phyloP scores from a whole-genome alignment of 108 stramenopile species.

The Chaetoceros muelleri region DNA sequence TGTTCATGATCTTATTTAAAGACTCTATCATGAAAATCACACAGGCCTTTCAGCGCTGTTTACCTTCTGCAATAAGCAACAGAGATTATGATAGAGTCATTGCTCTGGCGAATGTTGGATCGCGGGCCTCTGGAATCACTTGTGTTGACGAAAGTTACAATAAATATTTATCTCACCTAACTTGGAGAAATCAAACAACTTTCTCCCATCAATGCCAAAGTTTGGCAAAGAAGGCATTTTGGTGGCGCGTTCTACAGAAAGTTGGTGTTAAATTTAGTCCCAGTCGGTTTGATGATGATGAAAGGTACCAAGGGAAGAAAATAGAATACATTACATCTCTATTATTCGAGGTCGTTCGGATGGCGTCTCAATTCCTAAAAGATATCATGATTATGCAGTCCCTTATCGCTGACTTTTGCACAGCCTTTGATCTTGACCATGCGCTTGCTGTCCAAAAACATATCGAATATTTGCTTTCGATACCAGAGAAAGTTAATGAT shows the following conservation, averaged over 20 bases:
- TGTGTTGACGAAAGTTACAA: constrained; percentile 15
- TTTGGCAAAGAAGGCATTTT: constrained; percentile 39
- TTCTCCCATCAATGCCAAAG: constrained; percentile 64
- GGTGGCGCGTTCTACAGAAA: constrained; percentile 57
- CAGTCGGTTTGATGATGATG: constrained; percentile 16
- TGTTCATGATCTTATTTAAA: too few species aligned
- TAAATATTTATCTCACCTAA: constrained; percentile 1
- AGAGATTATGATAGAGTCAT: constrained; percentile 52
- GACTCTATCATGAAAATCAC: too few species aligned
- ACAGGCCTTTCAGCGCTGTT: constrained; percentile 48
- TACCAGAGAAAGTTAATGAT: not conserved
- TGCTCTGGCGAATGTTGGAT: constrained; percentile 56
- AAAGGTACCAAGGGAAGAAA: not conserved
- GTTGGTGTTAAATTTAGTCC: constrained; percentile 53
- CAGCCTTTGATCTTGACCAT: constrained; percentile 7
- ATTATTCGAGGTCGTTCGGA: constrained; percentile 1
- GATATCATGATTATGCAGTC: not conserved
- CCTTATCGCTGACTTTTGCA: constrained; percentile 5
- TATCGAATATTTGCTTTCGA: constrained; percentile 10
- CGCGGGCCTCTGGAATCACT: constrained; percentile 26
- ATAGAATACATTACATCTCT: constrained; percentile 7
- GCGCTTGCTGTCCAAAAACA: constrained; percentile 11
- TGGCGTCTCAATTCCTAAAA: not conserved
- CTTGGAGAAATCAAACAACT: constrained; percentile 52
- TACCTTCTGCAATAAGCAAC: constrained; percentile 73